Evolutionary conservation across 2,329 filamentous ascomycete genomes (phyloP), one percentile per base, ranked within the genome.

Genomic region (Aspergillus candidus): DNA sequence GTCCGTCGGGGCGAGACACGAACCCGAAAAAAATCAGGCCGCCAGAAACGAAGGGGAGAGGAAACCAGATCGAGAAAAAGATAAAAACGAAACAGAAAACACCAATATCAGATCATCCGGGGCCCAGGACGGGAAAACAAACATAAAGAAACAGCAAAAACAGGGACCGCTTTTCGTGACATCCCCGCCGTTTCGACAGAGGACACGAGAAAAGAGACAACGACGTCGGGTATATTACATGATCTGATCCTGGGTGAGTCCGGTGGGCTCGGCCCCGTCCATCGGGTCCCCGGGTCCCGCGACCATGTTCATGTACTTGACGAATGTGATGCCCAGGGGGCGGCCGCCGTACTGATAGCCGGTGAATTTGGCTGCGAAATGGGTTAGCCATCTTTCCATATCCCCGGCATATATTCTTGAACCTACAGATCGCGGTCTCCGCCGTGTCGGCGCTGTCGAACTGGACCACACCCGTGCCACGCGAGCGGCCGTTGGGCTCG

Each of bases 271-370:
- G 50, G 88, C 82, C 30, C 83, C 87, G 55, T 96, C 90, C 88
- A 96, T 95, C 56, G 75, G 78, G 52, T 90, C 84, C 51, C 71
- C 73, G 14, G 67, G 71, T 35, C 71, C 71, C 39, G 75, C 75
- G 33, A 80, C 77, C 41, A 79, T 75, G 63, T 84, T 91, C 53
- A 87, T 74, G 69, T 97, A 97, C 70, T 93, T 94, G 73, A 96
- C 91, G 62, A 87, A 97, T 66, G 84, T 91, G 60, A 98, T 77
- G 46, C 90, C 89, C 48, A 98, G 82, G 58, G 93, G 93, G 55
- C 93, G 88, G 43, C 90, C 90, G 54, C 93, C 93, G 60, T 98
- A 98, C 66, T 95, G 88, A 65, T 98, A 98, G 44, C 89, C 89
- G 56, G 93, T 91, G 73, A 98, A 98, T 68, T 98, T 98, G 60